Conservation (phyloP, 192 early-diverging fungal genomes). For the Geranomyces variabilis region DNA sequence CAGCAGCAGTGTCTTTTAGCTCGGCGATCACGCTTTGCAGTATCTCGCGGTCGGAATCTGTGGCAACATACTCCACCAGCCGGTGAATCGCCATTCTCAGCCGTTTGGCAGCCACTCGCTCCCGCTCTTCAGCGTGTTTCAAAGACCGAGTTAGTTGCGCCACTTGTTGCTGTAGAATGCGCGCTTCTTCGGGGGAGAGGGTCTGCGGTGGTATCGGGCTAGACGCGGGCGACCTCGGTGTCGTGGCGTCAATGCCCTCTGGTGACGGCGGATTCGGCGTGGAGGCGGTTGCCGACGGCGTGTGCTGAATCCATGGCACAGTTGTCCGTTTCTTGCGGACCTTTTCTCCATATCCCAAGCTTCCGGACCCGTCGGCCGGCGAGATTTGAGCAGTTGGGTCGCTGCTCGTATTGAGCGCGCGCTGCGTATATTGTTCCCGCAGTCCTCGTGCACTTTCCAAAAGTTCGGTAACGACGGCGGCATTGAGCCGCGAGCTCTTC, state of each 20-base stretch:
- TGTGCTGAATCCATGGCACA: conserved; percentile 26
- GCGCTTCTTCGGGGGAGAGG: background rate
- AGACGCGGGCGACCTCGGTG: background rate
- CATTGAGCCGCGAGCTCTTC: conserved; percentile 30
- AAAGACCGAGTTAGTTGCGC: conserved; percentile 11
- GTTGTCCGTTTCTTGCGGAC: conserved; percentile 12
- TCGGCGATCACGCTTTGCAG: conserved; percentile 3
- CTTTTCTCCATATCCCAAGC: background rate
- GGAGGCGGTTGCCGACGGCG: background rate
- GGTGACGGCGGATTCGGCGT: background rate
- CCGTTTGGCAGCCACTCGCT: conserved; percentile 8
- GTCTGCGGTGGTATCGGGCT: background rate
- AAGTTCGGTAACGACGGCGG: conserved; percentile 21
- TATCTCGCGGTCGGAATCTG: background rate
- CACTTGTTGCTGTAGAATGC: conserved; percentile 6
- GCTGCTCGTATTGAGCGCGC: conserved; percentile 5
- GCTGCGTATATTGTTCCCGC: conserved; percentile 29
- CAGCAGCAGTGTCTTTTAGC: background rate
- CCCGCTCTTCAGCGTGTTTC: conserved; percentile 7
- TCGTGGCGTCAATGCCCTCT: background rate
- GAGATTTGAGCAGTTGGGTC: background rate
- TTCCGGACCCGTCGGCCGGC: background rate
- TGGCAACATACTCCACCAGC: background rate
- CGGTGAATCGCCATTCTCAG: background rate
- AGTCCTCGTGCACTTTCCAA: conserved; percentile 26